Conservation (phyloP, 177 flowering plant genomes). For the Vitis hybrid region DNA sequence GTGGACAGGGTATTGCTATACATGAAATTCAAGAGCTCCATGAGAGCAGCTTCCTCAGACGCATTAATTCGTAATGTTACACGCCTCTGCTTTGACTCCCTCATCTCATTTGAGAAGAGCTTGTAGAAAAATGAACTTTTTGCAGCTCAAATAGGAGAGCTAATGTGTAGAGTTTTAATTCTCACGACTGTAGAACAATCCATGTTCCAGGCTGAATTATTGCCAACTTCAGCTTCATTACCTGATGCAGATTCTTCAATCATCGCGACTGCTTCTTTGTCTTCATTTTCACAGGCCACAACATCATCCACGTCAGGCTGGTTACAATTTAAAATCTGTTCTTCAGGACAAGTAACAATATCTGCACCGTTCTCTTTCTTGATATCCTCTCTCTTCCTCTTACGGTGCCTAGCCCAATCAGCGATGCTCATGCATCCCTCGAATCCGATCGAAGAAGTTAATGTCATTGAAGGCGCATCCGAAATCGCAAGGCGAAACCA, state of each 20-base stretch:
- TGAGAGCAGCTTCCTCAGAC: constrained; percentile 91
- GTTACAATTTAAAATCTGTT: constrained; percentile 53
- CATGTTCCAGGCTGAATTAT: constrained; percentile 67
- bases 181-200: constrained; percentile 53
- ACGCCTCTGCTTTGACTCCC: constrained; percentile 92
- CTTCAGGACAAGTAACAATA: constrained; percentile 51
- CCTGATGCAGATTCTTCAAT: constrained; percentile 47
- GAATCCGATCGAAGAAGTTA: constrained; percentile 39
- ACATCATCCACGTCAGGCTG: constrained; percentile 72
- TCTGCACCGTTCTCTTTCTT: constrained; percentile 38
- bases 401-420: constrained; percentile 42
- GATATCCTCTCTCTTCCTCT: constrained; percentile 37
- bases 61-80: constrained; percentile 81
- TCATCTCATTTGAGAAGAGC: constrained; percentile 99
- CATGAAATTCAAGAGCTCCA: constrained; percentile 72
- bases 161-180: constrained; percentile 59
- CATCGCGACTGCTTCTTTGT: too few relatives aligned
- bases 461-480: constrained; percentile 40
- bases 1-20: too few relatives aligned
- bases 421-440: constrained; percentile 26
- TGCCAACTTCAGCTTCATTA: constrained; percentile 61
- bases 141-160: constrained; percentile 72
- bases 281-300: too few relatives aligned
- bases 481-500: constrained; percentile 22
- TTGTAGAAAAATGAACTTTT: constrained; percentile 76